Evolutionary conservation across 1,284 basidiomycete species (phyloP), one percentile per base, ranked within the genome.

Genomic region (Heliocybe sulcata): DNA sequence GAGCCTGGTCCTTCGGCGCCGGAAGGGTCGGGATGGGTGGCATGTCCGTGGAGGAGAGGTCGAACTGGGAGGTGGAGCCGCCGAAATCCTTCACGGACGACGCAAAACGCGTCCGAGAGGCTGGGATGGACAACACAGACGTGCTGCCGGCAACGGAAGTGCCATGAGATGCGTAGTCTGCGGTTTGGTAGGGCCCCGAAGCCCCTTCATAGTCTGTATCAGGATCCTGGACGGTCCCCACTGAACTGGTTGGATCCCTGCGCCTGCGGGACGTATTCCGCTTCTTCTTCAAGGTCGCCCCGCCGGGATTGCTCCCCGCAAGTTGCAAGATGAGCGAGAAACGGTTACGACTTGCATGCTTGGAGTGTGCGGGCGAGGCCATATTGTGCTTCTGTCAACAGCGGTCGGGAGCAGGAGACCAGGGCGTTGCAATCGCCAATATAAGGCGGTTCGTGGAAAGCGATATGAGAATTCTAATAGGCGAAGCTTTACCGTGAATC

Each of bases 1-100:
- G 64, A 54, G 68, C 65, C 26, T 72, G 62, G 16, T 70, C 64
- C 60, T 71, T 72, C 12, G 64, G 63, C 20, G 72, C 70, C n/a
- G 66, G 63, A 66, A 45, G 35, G 56, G 38, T 45, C 29, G 59
- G 56, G 16, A 60, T 55, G 22, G 59, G 58, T 47, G 51, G 49
- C 6, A 20, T 20, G 6, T 42, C 38, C 16, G 38, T 49, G 12
- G 55, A 1, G 54, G 60, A 14, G 56, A 55, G 51, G 54, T 49
- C 20, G 57, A 29, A 19, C 19, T 33, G 35, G 22, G 54, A 35
- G 3, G 35, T 50, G 27, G 22, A 49, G 6, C 27, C 47, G 8
- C 16, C 23, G 47, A 29, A 25, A 49, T 25, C 27, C 8, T 25
- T 26, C 23, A 29, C 23, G 12, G 27, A 25, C 20, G 47, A 49